Conservation (phyloP, 371 early-diverging fungal genomes). For the Capillidium rhysosporum region DNA sequence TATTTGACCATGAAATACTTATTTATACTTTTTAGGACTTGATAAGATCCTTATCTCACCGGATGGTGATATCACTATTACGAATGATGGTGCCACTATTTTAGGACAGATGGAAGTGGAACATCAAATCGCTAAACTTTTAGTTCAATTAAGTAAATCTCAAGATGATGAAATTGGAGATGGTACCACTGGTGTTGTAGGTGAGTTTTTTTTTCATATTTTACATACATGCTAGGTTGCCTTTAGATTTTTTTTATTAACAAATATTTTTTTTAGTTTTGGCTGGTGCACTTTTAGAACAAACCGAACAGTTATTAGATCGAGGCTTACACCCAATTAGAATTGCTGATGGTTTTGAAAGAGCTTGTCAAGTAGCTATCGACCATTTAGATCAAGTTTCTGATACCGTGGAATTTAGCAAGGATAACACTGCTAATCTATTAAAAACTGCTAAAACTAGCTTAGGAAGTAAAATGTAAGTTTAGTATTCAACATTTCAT, state of each 20-base stretch:
- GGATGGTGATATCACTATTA: conserved; percentile 98
- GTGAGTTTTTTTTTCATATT: conserved; percentile 32
- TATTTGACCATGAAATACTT: neutral
- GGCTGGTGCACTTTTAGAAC: conserved; percentile 95
- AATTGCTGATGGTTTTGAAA: conserved; percentile 97
- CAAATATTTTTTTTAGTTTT: conserved; percentile 42
- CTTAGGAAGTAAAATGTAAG: conserved; percentile 95
- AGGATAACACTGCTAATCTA: conserved; percentile 63
- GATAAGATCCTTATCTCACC: conserved; percentile 99
- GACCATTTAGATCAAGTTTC: conserved; percentile 79
- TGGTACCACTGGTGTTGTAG: conserved; percentile 99
- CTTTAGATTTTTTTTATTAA: neutral
- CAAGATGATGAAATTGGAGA: conserved; percentile 99
- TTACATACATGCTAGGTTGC: neutral
- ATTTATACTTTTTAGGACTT: conserved; percentile 60
- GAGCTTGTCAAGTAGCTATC: conserved; percentile 85
- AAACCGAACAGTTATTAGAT: conserved; percentile 89
- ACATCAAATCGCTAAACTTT: conserved; percentile 96
- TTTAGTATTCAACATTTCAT: neutral
- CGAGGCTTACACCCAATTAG: conserved; percentile 99
- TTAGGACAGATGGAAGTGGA: conserved; percentile 97
- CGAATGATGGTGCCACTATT: conserved; percentile 99
- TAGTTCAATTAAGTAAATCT: conserved; percentile 94
- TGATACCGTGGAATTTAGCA: conserved; percentile 72
- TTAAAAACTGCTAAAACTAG: conserved; percentile 96